phyloP scores from a whole-genome alignment of 202 grass and related monocot species.

The Carex arenaria region DNA sequence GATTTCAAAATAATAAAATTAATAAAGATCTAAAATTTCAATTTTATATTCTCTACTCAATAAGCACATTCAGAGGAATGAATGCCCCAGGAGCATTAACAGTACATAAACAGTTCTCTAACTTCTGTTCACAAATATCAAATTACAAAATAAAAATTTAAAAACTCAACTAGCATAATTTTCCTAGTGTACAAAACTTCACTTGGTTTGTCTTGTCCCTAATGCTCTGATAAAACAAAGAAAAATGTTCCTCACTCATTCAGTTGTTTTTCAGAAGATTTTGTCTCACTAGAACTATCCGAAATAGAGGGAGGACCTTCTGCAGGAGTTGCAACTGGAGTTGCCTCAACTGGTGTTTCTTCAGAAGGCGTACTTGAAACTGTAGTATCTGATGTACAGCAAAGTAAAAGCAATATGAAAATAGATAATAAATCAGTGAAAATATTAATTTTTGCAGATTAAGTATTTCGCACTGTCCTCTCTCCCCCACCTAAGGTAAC shows the following conservation, averaged over 20 bases:
- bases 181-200: conserved; percentile 18
- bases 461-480: background rate
- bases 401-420: background rate
- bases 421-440: background rate
- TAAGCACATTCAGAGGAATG: background rate
- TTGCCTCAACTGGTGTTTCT: background rate
- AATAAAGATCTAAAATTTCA: too few relatives aligned
- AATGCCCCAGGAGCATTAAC: background rate
- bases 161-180: background rate
- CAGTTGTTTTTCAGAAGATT: conserved; percentile 17
- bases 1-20: too few relatives aligned
- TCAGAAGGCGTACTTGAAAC: background rate
- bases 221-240: background rate
- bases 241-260: background rate
- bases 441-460: background rate
- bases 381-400: background rate
- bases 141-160: background rate
- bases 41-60: too few relatives aligned
- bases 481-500: too few relatives aligned
- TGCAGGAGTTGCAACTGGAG: background rate
- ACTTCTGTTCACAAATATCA: background rate
- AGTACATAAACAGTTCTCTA: background rate
- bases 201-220: background rate
- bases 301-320: background rate
- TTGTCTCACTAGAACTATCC: background rate